Conservation (phyloP, 2,329 filamentous ascomycete species). For the Fusarium hostae region DNA sequence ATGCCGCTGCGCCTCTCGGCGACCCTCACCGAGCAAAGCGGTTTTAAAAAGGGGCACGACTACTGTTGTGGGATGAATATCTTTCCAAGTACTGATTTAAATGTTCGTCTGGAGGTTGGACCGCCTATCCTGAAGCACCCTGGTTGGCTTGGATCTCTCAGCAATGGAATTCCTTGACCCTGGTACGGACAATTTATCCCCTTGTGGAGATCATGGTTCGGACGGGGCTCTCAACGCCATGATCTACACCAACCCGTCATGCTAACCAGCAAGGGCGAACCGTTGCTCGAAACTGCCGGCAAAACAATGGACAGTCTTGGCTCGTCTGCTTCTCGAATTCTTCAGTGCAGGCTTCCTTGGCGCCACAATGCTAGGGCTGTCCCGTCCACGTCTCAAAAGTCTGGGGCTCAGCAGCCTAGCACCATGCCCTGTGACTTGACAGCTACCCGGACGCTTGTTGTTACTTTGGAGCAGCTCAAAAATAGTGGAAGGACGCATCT, state of each 20-base stretch:
- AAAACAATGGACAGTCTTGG: conserved; percentile 33
- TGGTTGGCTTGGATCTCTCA: conserved; percentile 27
- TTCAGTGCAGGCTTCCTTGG: conserved; percentile 32
- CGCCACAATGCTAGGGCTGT: conserved; percentile 32
- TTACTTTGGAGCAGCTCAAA: conserved; percentile 19
- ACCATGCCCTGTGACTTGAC: conserved; percentile 26
- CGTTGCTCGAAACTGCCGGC: conserved; percentile 44
- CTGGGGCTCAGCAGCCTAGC: conserved; percentile 6
- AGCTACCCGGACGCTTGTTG: conserved; percentile 2
- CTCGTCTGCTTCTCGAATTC: conserved; percentile 35
- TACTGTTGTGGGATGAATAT: conserved; percentile 23
- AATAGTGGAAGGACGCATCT: conserved; percentile 19
- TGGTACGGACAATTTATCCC: conserved; percentile 45
- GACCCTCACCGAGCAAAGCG: conserved; percentile 24
- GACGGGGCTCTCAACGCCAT: conserved; percentile 47
- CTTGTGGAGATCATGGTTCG: conserved; percentile 49
- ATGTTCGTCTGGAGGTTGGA: conserved; percentile 25
- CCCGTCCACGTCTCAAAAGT: conserved; percentile 22
- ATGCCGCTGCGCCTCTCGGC: conserved; percentile 39
- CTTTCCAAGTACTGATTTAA: conserved; percentile 21
- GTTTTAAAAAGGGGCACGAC: conserved; percentile 36
- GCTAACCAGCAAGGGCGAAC: conserved; percentile 42
- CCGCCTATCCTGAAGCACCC: conserved; percentile 28
- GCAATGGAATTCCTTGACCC: conserved; percentile 33
- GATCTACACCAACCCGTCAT: conserved; percentile 45